Conservation (phyloP, 805 yeast species). For the Metschnikowia aberdeeniae region DNA sequence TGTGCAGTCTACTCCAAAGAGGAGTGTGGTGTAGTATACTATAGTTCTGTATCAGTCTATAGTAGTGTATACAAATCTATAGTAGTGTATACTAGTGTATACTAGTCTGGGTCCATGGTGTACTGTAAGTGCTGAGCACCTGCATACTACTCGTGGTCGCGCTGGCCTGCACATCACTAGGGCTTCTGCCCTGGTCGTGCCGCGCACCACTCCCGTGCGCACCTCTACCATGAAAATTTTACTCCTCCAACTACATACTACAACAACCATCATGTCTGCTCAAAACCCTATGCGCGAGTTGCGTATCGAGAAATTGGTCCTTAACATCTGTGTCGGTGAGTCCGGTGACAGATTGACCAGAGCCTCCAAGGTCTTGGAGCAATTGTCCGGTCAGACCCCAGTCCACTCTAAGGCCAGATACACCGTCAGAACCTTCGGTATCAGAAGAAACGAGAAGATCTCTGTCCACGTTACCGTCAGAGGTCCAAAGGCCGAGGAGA, state of each 20-base stretch:
- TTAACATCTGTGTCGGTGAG: slow-evolving; percentile 99
- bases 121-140: no score
- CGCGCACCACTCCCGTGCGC: slow-evolving; percentile 6
- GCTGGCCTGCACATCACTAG: background rate
- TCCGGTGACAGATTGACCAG: slow-evolving; percentile 99
- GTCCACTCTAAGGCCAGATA: slow-evolving; percentile 99
- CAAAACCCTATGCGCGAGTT: slow-evolving; percentile 98
- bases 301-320: slow-evolving; percentile 98
- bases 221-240: slow-evolving; percentile 9
- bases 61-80: no score
- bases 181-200: slow-evolving; percentile 13
- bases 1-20: no score
- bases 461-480: slow-evolving; percentile 99
- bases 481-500: slow-evolving; percentile 98
- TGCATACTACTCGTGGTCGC: no score
- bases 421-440: slow-evolving; percentile 99
- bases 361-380: slow-evolving; percentile 99
- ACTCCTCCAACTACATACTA: slow-evolving; percentile 6
- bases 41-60: no score
- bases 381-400: slow-evolving; percentile 99
- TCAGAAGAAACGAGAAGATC: slow-evolving; percentile 99
- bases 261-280: slow-evolving; percentile 28
- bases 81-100: no score
- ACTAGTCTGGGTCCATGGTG: no score
- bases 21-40: no score